These are phyloP conservation scores for Phyllosticta citrichinensis DNA, from an alignment of 2,329 filamentous ascomycete genomes.

Conservation along the genomic window DNA sequence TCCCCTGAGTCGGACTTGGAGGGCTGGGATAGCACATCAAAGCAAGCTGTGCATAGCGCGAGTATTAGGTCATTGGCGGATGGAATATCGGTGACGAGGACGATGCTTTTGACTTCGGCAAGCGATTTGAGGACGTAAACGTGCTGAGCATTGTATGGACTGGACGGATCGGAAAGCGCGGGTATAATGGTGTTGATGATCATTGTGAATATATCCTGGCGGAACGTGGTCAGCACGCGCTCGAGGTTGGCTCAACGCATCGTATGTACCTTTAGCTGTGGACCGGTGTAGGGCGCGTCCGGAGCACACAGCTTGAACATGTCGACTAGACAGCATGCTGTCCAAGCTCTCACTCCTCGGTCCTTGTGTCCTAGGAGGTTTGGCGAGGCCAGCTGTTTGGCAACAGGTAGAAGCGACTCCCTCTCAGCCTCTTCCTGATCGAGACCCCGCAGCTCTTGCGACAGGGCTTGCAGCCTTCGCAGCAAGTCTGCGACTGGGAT, in stretches of 20 bases:
- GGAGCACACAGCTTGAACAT: constrained; percentile 88
- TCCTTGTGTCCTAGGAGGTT: constrained; percentile 88
- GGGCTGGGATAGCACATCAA: constrained; percentile 78
- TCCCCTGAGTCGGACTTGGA: constrained; percentile 67
- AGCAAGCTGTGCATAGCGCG: constrained; percentile 76
- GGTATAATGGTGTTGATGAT: constrained; percentile 78
- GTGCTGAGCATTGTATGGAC: constrained; percentile 88
- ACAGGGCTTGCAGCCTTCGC: constrained; percentile 67
- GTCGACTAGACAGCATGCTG: constrained; percentile 83
- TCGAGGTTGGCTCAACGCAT: not conserved
- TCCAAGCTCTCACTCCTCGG: constrained; percentile 80
- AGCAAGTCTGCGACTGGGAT: constrained; percentile 78
- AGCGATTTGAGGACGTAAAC: constrained; percentile 83
- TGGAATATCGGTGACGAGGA: constrained; percentile 80
- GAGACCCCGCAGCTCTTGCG: constrained; percentile 71
- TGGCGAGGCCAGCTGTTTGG: constrained; percentile 71
- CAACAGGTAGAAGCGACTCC: constrained; percentile 72
- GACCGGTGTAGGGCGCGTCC: constrained; percentile 82
- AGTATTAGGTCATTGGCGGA: constrained; percentile 66
- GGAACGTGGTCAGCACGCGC: constrained; percentile 1
- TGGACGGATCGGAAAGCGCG: constrained; percentile 71
- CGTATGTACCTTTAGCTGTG: constrained; percentile 77
- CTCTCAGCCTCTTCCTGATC: constrained; percentile 80
- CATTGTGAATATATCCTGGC: constrained; percentile 81
- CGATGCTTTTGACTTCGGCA: constrained; percentile 86